Base-by-base conservation (phyloP, 2,329 filamentous ascomycete genomes). In the Graphilbum fragrans region DNA sequence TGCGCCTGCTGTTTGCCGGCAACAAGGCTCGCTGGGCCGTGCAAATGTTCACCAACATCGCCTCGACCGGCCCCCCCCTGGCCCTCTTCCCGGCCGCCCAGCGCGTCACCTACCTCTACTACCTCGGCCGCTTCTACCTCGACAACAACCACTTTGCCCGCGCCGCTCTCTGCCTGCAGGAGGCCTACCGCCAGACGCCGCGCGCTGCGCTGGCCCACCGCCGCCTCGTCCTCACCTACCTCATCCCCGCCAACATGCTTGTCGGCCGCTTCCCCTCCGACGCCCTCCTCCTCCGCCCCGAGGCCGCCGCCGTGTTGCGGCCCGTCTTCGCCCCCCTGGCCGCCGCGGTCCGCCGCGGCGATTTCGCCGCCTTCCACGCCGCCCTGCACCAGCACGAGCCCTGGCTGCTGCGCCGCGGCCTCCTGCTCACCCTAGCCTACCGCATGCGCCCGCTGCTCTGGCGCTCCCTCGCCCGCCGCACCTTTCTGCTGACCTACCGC, bases 81-180 rank as follows among this genome's bases (percentile, higher is more conserved):
- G 70, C 74, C 2, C 74, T 85, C 39, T 96, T 93, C 54, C 86
- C 88, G 3, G 86, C 85, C 19, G 74, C 82, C 6, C 85, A 96
- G 56, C 77, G 87, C 38, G 86, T 94, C 39, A 94, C 87, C 4
- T 96, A 88, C 52, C 78, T 96, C 14, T 95, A 94, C 64, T 94
- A 94, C 56, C 79, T 96, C 6, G 90, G 90, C 17, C 81, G 87
- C 44, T 95, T 90, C 61, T 78, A 88, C 54, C 86, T 94, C 57
- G 78, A 84, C 48, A 88, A 86, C 58, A 82, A 79, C 50, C 81
- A 94, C 55, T 94, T 86, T 59, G 77, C 75, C 47, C 79, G 83
- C 21, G 86, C 88, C 0, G 76, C 81, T 40, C 66, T 77, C 38
- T 86, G 82, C 29, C 66, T 95, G 7, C 75, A 93, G 53, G 71